A percentile compares a stretch with the other conserved stretches of the same genome.
phyloP scores from a whole-genome alignment of 495 filamentous ascomycete genomes.

The Penicillium argentinense region DNA sequence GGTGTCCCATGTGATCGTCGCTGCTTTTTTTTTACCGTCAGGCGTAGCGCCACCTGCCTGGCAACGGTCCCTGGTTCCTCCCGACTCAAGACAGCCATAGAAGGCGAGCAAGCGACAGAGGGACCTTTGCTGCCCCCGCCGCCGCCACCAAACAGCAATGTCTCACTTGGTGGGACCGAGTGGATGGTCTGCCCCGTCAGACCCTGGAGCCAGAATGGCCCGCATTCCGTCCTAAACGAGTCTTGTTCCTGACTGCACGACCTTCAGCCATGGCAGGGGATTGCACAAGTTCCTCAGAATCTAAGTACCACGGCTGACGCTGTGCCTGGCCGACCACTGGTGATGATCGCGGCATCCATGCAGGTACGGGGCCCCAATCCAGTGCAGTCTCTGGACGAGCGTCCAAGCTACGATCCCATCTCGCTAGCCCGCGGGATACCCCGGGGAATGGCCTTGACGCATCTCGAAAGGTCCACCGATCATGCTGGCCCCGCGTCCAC shows the following conservation, averaged over 20 bases:
- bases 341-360: constrained; percentile 6
- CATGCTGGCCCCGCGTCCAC: neutral
- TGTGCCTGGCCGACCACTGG: neutral
- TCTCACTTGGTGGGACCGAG: constrained; percentile 16
- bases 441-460: too few relatives aligned
- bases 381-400: neutral
- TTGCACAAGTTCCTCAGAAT: neutral
- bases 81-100: constrained; percentile 1
- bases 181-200: constrained; percentile 1
- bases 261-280: neutral
- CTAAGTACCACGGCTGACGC: neutral
- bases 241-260: neutral
- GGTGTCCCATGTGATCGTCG: constrained; percentile 12
- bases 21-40: constrained; percentile 5
- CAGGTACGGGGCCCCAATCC: constrained; percentile 10
- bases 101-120: constrained; percentile 3
- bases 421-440: too few relatives aligned
- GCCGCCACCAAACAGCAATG: constrained; percentile 9
- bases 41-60: neutral
- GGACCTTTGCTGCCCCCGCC: neutral
- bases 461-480: neutral
- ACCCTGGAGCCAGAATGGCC: neutral
- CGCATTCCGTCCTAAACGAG: neutral
- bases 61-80: neutral
- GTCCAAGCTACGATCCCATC: neutral